These are phyloP conservation scores for Macadamia integrifolia DNA, from an alignment of 164 flowering plant genomes.

Conservation along the genomic window DNA sequence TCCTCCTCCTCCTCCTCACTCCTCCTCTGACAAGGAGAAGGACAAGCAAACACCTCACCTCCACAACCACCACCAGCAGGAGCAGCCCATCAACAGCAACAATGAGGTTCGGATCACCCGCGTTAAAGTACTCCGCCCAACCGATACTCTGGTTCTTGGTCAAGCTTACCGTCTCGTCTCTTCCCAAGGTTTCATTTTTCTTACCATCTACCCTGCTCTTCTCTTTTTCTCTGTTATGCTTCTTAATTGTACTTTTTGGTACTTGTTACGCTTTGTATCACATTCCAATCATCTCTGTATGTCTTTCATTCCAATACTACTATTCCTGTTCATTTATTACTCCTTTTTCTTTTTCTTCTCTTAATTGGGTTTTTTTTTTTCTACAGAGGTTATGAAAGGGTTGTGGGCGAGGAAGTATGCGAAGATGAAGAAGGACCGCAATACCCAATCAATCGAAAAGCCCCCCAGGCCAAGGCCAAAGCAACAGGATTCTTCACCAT, in stretches of 20 bases:
- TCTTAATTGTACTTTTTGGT: background rate
- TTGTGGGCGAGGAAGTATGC: constrained; percentile 73
- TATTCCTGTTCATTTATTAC: background rate
- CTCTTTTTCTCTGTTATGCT: background rate
- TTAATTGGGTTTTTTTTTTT: background rate
- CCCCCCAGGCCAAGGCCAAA: constrained; percentile 14
- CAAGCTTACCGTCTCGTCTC: constrained; percentile 81
- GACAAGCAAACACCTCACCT: background rate
- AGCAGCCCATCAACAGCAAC: background rate
- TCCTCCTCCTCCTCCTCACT: constrained; percentile 5
- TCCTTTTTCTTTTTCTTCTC: constrained; percentile 3
- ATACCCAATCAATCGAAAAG: constrained; percentile 24
- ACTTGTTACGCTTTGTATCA: background rate
- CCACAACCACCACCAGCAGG: no score
- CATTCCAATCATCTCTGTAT: no score
- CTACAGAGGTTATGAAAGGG: constrained; percentile 88
- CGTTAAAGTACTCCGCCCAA: constrained; percentile 76
- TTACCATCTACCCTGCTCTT: background rate
- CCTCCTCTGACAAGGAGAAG: constrained; percentile 1
- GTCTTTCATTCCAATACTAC: background rate
- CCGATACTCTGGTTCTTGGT: constrained; percentile 74
- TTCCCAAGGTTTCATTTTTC: constrained; percentile 51
- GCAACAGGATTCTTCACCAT: constrained; percentile 22
- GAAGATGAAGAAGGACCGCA: constrained; percentile 44
- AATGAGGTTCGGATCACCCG: constrained; percentile 45